Evolutionary conservation across 2,329 filamentous ascomycete genomes (phyloP).

Genomic region (Sphaerulina musiva): DNA sequence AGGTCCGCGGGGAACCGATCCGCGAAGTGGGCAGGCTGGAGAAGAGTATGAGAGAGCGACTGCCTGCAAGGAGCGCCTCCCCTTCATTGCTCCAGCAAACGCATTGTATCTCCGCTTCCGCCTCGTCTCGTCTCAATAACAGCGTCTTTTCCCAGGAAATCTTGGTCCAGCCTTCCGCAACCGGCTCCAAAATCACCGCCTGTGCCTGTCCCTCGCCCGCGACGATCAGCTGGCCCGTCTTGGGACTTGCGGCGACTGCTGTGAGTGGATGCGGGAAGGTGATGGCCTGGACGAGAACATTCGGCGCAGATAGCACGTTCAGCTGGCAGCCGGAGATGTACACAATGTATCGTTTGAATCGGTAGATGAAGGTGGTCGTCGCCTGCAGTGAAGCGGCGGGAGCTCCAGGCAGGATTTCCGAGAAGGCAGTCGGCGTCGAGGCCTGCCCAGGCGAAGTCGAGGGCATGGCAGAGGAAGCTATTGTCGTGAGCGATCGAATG

Average conservation of each 20-base stretch:
- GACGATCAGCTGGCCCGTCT: slow-evolving; percentile 75
- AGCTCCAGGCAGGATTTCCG: slow-evolving; percentile 64
- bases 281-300: slow-evolving; percentile 77
- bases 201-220: slow-evolving; percentile 62
- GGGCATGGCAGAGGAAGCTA: slow-evolving; percentile 26
- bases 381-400: slow-evolving; percentile 72
- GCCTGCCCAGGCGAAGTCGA: slow-evolving; percentile 26
- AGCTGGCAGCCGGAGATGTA: slow-evolving; percentile 89
- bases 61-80: slow-evolving; percentile 74
- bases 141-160: slow-evolving; percentile 63
- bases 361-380: slow-evolving; percentile 67
- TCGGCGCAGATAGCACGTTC: slow-evolving; percentile 69
- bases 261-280: slow-evolving; percentile 53
- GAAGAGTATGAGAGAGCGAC: slow-evolving; percentile 62
- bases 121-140: slow-evolving; percentile 45
- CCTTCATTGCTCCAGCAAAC: slow-evolving; percentile 84
- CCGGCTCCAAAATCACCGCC: slow-evolving; percentile 62
- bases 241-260: slow-evolving; percentile 73
- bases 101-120: slow-evolving; percentile 46
- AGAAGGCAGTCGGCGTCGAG: slow-evolving; percentile 20
- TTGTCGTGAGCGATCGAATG: slow-evolving; percentile 6
- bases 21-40: slow-evolving; percentile 40
- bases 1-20: slow-evolving; percentile 21
- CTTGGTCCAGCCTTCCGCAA: slow-evolving; percentile 66
- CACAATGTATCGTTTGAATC: slow-evolving; percentile 64